Conservation (phyloP, 2,329 filamentous ascomycete species). For the Fusarium sp. region DNA sequence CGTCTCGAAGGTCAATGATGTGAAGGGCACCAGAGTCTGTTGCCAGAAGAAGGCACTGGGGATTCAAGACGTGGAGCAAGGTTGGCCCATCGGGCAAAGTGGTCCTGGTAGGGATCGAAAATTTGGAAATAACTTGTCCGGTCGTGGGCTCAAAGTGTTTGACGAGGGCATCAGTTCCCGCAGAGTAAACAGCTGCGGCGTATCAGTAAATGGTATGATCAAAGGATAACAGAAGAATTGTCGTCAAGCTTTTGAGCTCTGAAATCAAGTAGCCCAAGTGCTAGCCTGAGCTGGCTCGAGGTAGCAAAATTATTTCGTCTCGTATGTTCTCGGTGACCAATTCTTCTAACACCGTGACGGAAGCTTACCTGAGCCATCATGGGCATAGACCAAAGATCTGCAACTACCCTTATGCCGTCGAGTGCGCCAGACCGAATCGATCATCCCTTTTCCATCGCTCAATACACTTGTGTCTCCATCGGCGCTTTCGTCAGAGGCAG, state of each 20-base stretch:
- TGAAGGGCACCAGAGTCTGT: constrained; percentile 92
- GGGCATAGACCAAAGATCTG: constrained; percentile 79
- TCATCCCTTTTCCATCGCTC: constrained; percentile 75
- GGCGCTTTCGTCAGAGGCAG: constrained; percentile 62
- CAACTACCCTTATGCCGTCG: constrained; percentile 94
- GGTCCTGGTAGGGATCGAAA: constrained; percentile 74
- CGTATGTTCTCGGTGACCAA: background rate
- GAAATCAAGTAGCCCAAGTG: background rate
- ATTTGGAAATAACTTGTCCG: constrained; percentile 81
- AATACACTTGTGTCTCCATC: constrained; percentile 62
- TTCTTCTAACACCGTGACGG: background rate
- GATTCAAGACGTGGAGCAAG: constrained; percentile 83
- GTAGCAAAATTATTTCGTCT: background rate
- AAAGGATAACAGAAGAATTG: background rate
- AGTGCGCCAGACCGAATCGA: constrained; percentile 88
- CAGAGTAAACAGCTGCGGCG: constrained; percentile 68
- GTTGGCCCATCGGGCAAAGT: constrained; percentile 76
- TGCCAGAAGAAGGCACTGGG: constrained; percentile 86
- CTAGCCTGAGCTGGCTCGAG: background rate
- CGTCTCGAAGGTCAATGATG: constrained; percentile 83
- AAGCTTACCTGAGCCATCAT: constrained; percentile 75
- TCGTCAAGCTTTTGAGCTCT: background rate
- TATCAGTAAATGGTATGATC: constrained; percentile 7
- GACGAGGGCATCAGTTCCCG: constrained; percentile 69
- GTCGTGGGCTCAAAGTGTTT: constrained; percentile 68